Evolutionary conservation across 2,329 filamentous ascomycete genomes (phyloP), one percentile per base, ranked within the genome.

Genomic region (Colletotrichum sp.): DNA sequence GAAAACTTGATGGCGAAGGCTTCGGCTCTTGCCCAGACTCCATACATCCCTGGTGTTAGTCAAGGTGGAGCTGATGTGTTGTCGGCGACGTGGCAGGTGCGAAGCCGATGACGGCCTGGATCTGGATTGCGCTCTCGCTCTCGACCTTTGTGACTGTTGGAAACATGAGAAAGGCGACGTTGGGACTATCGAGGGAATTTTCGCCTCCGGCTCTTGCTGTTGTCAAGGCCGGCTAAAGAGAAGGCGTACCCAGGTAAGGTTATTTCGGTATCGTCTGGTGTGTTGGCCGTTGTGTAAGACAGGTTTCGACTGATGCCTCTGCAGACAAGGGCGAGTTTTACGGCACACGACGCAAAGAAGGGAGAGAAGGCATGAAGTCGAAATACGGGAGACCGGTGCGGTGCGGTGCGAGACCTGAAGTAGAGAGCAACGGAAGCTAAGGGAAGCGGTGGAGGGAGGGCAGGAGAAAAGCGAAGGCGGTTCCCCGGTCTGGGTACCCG

Each of bases 391-490:
- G 21, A 21, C 57, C 28, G 38, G 38, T 48, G 38, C 38, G 38
- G 8, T 43, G 38, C 38, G 38, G 38, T n/a, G 38, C 38, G 64
- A 64, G 28, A 26, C 34, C 34, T 52, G 43, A 30, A 58, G 70
- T 72, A 69, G 74, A 70, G 65, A 70, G 60, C 60, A 28, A 32
- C 21, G 34, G 71, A 52, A 75, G 69, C 63, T 67, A 67, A 61
- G 38, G 67, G 21, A 43, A 61, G 60, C 28, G 34, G 58, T 28
- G 60, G 38, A 38, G 28, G 52, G 58, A 32, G 58, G n/a, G 48
- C 30, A 38, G 30, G 55, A 48, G 28, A 38, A 58, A 21, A 15
- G 61, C n/a, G 34, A 71, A 21, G 43, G 32, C 43, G 43, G 28
- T 18, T 57, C 55, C 70, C 36, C n/a, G 21, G 21, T 28, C 26